These are phyloP conservation scores for Euphorbia pulcherrima DNA, from an alignment of 345 rosid species.

Conservation along the genomic window DNA sequence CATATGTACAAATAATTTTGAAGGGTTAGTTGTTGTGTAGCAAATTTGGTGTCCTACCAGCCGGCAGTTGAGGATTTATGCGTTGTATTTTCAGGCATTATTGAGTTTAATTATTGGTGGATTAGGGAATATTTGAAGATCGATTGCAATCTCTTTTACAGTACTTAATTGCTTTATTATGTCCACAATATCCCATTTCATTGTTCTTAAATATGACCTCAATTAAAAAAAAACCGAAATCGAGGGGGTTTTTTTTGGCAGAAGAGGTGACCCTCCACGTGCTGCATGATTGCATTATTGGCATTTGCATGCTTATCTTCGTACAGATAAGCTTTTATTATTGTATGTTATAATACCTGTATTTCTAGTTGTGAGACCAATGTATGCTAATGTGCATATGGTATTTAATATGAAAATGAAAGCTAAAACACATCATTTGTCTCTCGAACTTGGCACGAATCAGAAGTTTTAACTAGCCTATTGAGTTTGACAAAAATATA, in stretches of 20 bases:
- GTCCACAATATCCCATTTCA: background rate
- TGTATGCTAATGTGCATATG: too few relatives aligned
- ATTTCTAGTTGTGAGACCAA: too few relatives aligned
- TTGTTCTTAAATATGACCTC: background rate
- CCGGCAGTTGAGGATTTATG: constrained; percentile 9
- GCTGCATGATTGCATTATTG: constrained; percentile 8
- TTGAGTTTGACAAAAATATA: too few relatives aligned
- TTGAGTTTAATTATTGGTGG: background rate
- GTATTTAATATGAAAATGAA: too few relatives aligned
- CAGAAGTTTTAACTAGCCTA: too few relatives aligned
- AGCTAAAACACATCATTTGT: too few relatives aligned
- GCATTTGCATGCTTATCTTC: background rate
- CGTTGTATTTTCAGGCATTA: constrained; percentile 6
- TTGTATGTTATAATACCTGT: background rate
- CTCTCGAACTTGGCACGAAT: too few relatives aligned
- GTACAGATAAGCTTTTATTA: background rate
- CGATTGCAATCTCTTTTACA: background rate
- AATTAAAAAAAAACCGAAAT: too few relatives aligned
- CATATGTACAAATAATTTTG: background rate
- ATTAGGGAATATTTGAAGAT: background rate
- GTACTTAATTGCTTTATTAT: background rate
- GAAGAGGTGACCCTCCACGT: background rate
- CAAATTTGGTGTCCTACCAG: constrained; percentile 2
- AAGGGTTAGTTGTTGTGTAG: background rate
- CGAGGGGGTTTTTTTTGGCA: too few relatives aligned